Percentiles rank a stretch among this genome's conserved stretches.
These are phyloP conservation scores for Botrytis pseudocinerea DNA, from an alignment of 2,329 filamentous ascomycete species.

Conservation along the genomic window DNA sequence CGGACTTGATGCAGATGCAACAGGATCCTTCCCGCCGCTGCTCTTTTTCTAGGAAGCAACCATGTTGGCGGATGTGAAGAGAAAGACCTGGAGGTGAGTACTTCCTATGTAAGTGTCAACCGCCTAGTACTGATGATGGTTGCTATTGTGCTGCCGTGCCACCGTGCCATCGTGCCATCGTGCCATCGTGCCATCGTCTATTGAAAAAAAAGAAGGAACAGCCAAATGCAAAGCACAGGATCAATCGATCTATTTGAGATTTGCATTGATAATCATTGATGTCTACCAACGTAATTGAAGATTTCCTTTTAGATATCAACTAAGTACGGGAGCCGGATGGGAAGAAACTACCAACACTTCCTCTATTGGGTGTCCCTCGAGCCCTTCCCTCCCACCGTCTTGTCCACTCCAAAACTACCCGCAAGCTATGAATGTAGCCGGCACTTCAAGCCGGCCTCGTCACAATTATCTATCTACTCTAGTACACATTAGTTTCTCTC, in stretches of 20 bases:
- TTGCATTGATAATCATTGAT: not conserved
- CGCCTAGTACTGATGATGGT: not conserved
- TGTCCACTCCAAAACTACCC: not conserved
- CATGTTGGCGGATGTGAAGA: not conserved
- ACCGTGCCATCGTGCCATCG: not conserved
- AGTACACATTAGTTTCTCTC: not conserved
- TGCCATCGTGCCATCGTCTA: not conserved
- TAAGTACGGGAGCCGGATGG: not conserved
- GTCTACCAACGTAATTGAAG: not conserved
- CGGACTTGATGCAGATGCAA: not conserved
- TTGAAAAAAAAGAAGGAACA: not conserved
- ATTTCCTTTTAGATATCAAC: not conserved
- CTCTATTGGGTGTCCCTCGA: not conserved
- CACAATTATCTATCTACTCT: not conserved
- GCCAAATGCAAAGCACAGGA: too few species aligned
- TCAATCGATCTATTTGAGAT: not conserved
- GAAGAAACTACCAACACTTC: not conserved
- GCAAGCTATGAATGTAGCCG: not conserved
- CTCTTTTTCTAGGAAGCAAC: not conserved
- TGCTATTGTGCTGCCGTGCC: not conserved
- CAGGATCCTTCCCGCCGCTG: not conserved
- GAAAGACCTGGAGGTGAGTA: not conserved
- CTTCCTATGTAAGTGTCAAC: not conserved
- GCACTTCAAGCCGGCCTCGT: not conserved
- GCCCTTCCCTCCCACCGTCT: not conserved